A percentile compares a stretch with the other conserved stretches of the same genome.
Conservation (phyloP, 441 rosid genomes). For the Kokia cookei region DNA sequence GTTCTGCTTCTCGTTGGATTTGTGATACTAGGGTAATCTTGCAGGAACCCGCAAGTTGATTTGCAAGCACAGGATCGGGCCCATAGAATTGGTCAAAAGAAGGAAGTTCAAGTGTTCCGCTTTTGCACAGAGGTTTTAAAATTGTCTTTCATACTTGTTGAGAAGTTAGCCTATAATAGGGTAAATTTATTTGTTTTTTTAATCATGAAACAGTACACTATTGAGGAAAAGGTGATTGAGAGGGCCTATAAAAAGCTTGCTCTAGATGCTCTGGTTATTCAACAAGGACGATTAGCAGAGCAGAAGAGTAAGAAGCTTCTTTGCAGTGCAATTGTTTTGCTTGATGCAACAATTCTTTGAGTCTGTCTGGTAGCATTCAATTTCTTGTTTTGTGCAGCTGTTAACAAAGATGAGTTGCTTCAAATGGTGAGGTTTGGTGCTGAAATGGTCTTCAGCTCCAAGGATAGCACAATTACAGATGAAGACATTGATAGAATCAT, state of each 20-base stretch:
- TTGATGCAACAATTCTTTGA: not conserved
- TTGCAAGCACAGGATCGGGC: slow-evolving; percentile 99
- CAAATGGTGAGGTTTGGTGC: slow-evolving; percentile 99
- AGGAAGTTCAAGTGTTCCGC: slow-evolving; percentile 99
- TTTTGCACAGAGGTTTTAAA: slow-evolving; percentile 91
- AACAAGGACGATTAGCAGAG: slow-evolving; percentile 97
- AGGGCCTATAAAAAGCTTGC: slow-evolving; percentile 99
- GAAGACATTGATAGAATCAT: slow-evolving; percentile 97
- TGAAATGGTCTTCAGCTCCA: slow-evolving; percentile 99
- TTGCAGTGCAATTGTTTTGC: not conserved
- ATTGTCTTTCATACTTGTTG: slow-evolving; percentile 4
- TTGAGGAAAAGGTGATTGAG: slow-evolving; percentile 99
- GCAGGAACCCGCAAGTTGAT: slow-evolving; percentile 99
- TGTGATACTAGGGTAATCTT: slow-evolving; percentile 20
- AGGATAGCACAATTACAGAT: slow-evolving; percentile 96
- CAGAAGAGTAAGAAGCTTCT: slow-evolving; percentile 70
- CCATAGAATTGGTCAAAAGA: slow-evolving; percentile 98
- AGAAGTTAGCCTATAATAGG: not conserved
- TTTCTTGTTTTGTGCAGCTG: slow-evolving; percentile 50
- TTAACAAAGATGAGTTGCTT: slow-evolving; percentile 97
- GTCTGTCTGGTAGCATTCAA: not conserved
- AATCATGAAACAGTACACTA: slow-evolving; percentile 72
- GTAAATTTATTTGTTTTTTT: slow-evolving; percentile 12
- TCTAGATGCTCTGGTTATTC: slow-evolving; percentile 96
- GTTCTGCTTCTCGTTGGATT: not conserved